Evolutionary conservation across 139 green algal species (phyloP), one percentile per base, ranked within the genome.

Genomic region (Micractinium sp.): DNA sequence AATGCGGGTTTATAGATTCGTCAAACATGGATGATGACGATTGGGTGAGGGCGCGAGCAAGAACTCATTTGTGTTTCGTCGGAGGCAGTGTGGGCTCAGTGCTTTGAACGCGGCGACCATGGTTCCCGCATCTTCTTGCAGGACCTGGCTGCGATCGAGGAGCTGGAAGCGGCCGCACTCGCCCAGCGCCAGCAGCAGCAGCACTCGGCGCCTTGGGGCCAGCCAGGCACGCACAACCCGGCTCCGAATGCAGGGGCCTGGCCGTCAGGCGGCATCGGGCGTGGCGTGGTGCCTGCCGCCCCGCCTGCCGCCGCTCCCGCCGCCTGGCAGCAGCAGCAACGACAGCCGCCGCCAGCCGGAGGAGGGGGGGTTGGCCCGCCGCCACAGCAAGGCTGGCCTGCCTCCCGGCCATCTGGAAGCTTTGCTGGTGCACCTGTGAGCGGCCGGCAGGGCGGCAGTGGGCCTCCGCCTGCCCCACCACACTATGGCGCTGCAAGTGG

Each of bases 151-250:
- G 88, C 75, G 7, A 29, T 91, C 13, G 88, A 91, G 15, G 39
- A 41, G 39, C 71, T 91, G 3, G 88, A 91, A 35, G 36, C 63
- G 22, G 39, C 41, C 25, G 88, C 88, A 2, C 61, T 91, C 13
- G 88, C 88, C 36, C 88, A 91, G 75, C 81, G 69, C n/a, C 88
- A 91, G 61, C 79, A 60, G 38, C 75, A 78, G 88, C 63, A 25
- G 12, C 41, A 29, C 38, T 5, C 31, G 5, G 39, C 41, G 69
- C 38, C 22, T 39, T 18, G 29, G 16, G 31, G 19, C 19, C 67
- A 29, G 56, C 35, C 38, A 25, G 79, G 25, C 23, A 56, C 47
- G 47, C 47, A 56, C 47, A 56, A 56, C 47, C 47, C 47, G 47
- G 7, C 47, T 56, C 47, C 47, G 47, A 39, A 38, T 15, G 79